These are phyloP conservation scores for Teratosphaeria viscida DNA, from an alignment of 2,329 filamentous ascomycete species.

Conservation along the genomic window DNA sequence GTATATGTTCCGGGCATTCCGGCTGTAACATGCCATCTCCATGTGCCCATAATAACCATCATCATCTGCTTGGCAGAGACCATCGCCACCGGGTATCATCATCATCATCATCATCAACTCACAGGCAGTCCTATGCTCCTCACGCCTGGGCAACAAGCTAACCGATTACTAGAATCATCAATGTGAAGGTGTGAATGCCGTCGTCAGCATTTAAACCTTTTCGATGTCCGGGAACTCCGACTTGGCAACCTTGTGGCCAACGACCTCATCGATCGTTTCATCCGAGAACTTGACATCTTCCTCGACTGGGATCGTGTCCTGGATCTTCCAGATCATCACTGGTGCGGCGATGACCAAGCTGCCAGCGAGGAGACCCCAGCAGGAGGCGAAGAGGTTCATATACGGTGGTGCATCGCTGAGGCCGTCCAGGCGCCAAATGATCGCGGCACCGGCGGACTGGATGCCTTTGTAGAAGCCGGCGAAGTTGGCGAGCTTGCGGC, in stretches of 20 bases:
- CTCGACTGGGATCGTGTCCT: slow-evolving; percentile 70
- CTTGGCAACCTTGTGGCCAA: slow-evolving; percentile 4
- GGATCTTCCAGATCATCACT: slow-evolving; percentile 67
- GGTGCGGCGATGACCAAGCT: slow-evolving; percentile 68
- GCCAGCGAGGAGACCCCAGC: slow-evolving; percentile 67
- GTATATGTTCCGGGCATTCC: not conserved
- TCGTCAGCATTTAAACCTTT: slow-evolving; percentile 2
- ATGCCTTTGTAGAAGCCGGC: slow-evolving; percentile 86
- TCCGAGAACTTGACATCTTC: slow-evolving; percentile 79
- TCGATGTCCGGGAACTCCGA: not conserved
- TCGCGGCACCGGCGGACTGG: slow-evolving; percentile 74
- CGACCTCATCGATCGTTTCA: slow-evolving; percentile 65
- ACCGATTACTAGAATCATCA: not conserved
- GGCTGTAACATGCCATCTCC: not conserved
- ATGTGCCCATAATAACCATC: not conserved
- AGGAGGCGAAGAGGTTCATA: slow-evolving; percentile 60
- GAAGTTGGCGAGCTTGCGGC: slow-evolving; percentile 83
- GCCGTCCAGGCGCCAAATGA: slow-evolving; percentile 62
- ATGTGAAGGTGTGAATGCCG: not conserved
- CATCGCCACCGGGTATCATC: not conserved
- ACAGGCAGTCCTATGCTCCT: not conserved
- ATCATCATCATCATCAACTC: not conserved
- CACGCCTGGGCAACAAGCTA: not conserved
- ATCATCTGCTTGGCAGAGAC: not conserved
- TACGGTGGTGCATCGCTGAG: slow-evolving; percentile 45